A percentile compares a stretch with the other conserved stretches of the same genome.
phyloP scores from a whole-genome alignment of 1,284 basidiomycete species.

The Sporisorium graminicola region DNA sequence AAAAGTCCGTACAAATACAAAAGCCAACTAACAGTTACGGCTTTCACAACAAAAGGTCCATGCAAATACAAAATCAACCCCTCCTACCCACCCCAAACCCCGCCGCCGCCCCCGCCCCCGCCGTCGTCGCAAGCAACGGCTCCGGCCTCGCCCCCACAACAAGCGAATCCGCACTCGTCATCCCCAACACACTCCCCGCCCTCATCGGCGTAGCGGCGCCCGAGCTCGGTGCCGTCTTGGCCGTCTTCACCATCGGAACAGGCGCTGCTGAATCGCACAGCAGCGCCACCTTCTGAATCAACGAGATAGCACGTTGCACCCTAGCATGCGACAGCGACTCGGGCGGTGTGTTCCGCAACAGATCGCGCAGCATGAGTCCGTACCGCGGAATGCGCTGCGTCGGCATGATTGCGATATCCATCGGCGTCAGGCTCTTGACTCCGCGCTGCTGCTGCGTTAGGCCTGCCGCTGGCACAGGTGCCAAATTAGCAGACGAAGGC shows the following conservation, averaged over 20 bases:
- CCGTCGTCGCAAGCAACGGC: neutral
- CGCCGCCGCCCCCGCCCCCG: too few relatives aligned
- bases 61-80: too few relatives aligned
- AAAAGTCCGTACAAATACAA: neutral
- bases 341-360: constrained; percentile 58
- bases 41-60: neutral
- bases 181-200: constrained; percentile 23
- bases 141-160: neutral
- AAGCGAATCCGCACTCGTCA: constrained; percentile 10
- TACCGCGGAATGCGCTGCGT: constrained; percentile 66
- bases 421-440: constrained; percentile 55
- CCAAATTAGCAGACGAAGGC: neutral
- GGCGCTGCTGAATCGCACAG: constrained; percentile 48
- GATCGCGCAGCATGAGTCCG: constrained; percentile 59
- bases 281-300: constrained; percentile 37
- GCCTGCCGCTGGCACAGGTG: neutral
- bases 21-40: too few relatives aligned
- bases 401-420: constrained; percentile 67
- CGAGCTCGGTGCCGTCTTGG: constrained; percentile 1
- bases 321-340: constrained; percentile 54
- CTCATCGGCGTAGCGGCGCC: constrained; percentile 23
- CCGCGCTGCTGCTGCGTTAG: neutral
- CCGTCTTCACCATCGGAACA: neutral
- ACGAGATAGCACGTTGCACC: constrained; percentile 45
- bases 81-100: constrained; percentile 19